Evolutionary conservation across 2,329 filamentous ascomycete genomes (phyloP).

Genomic region (Exophiala spinifera): DNA sequence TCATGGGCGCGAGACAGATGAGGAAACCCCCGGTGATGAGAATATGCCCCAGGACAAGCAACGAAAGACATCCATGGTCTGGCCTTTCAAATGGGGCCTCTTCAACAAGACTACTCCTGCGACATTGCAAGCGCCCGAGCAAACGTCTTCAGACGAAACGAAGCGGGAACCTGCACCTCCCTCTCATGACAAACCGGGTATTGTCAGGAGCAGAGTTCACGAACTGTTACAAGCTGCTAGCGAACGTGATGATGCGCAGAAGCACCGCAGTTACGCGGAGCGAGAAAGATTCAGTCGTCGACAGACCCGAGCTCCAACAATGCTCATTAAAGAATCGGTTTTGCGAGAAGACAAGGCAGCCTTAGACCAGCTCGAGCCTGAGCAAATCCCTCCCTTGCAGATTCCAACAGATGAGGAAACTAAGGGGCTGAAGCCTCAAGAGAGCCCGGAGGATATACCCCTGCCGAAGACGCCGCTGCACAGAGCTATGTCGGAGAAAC

Average conservation of each 20-base stretch:
- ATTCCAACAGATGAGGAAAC: conserved; percentile 7
- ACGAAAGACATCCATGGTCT: conserved; percentile 14
- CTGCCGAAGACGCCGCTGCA: conserved; percentile 18
- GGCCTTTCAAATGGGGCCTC: conserved; percentile 23
- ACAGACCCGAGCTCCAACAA: conserved; percentile 9
- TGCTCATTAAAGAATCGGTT: conserved; percentile 7
- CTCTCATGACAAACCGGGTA: conserved; percentile 8
- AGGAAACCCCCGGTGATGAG: neutral
- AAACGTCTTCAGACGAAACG: conserved; percentile 1
- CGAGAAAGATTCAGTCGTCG: conserved; percentile 15
- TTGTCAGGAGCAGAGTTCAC: conserved; percentile 24
- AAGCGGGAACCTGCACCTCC: conserved; percentile 10
- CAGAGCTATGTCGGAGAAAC: conserved; percentile 22
- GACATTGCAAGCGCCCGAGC: conserved; percentile 12
- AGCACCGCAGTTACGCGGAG: conserved; percentile 11
- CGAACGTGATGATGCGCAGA: conserved; percentile 18
- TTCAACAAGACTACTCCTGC: conserved; percentile 18
- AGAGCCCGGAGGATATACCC: conserved; percentile 1
- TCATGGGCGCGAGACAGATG: neutral
- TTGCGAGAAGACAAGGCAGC: conserved; percentile 5
- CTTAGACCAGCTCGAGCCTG: conserved; percentile 5
- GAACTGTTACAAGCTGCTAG: conserved; percentile 21
- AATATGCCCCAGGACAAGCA: conserved; percentile 1
- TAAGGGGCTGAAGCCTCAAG: neutral
- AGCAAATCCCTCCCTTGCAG: conserved; percentile 8